Evolutionary conservation across 306 rosid species (phyloP), one percentile per base, ranked within the genome.

Genomic region (Sindora glabra): DNA sequence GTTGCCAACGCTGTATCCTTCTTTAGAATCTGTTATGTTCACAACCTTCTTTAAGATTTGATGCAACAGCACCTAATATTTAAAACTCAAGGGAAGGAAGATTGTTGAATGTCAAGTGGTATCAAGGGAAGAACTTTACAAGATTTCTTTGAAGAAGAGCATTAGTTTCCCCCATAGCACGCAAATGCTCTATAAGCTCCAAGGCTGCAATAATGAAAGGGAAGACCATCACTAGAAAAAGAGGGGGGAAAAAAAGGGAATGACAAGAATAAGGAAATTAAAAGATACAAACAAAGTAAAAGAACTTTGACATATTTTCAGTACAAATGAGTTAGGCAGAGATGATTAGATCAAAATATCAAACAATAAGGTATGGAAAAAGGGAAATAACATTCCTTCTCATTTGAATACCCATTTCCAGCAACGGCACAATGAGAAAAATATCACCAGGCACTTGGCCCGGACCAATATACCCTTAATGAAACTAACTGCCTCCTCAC

Each of bases 131-230:
- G 48, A 44, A 18, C 41, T 65, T 81, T 73, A 91, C 98, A 48
- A 72, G 33, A 62, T 76, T 88, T 72, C 92, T 85, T 67, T 88
- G 86, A 21, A 78, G 69, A 74, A 88, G 92, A 54, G 96, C 92
- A 75, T 88, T 88, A 10, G 92, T 91, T 77, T 88, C 98, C 14
- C 92, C 96, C 98, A 88, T 88, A 63, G 89, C 74, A 38, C 96
- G 98, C 53, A 91, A 63, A 81, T 91, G 98, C 51, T 91, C 96
- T 73, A 91, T 80, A 68, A 91, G 90, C 53, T 88, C 95, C 48
- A 91, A 70, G 47, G 98, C 96, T 88, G 77, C 73, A 70, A 42
- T 37, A 48, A 52, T 65, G 8, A 51, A 61, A 67, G 56, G 53
- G 37, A 72, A 29, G 32, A 34, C 38, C 61, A 62, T n/a, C n/a